Evolutionary conservation across 139 green algal genomes (phyloP).

Genomic region (Tetradesmus lagerheimii): DNA sequence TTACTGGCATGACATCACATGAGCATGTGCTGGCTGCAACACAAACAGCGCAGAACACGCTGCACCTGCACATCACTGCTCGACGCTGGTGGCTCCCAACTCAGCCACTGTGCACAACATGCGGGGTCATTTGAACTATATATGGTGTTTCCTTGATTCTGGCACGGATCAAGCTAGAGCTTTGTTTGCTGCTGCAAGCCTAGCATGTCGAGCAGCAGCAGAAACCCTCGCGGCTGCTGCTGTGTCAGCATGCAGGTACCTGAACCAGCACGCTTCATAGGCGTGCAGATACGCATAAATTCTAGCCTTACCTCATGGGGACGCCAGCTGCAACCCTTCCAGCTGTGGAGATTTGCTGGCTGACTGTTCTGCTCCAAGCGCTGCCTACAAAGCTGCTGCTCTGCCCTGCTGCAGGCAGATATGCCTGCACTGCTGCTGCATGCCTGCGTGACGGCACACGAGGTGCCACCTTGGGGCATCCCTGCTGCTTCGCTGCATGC

Average conservation of each 20-base stretch:
- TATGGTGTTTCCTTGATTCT: too few relatives aligned
- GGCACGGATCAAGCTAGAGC: too few relatives aligned
- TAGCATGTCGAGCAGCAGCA: neutral
- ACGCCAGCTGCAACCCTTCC: neutral
- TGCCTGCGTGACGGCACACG: neutral
- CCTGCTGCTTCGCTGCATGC: slow-evolving; percentile 20
- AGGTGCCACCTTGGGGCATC: neutral
- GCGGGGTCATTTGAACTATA: too few relatives aligned
- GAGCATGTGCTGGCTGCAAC: too few relatives aligned
- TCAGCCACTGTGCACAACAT: too few relatives aligned
- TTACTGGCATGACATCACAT: too few relatives aligned
- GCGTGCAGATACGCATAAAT: neutral
- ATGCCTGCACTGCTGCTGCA: slow-evolving; percentile 28
- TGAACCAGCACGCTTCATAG: neutral
- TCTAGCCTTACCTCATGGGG: neutral
- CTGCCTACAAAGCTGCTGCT: slow-evolving; percentile 42
- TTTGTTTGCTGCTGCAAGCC: neutral
- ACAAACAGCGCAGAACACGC: too few relatives aligned
- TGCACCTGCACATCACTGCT: too few relatives aligned
- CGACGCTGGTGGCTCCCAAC: too few relatives aligned
- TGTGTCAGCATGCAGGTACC: too few relatives aligned
- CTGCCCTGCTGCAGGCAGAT: slow-evolving; percentile 5
- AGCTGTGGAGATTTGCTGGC: slow-evolving; percentile 7
- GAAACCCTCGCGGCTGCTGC: neutral
- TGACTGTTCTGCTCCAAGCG: slow-evolving; percentile 23